Base-by-base conservation (phyloP, 129 eudicot species). In the Tagetes erecta region DNA sequence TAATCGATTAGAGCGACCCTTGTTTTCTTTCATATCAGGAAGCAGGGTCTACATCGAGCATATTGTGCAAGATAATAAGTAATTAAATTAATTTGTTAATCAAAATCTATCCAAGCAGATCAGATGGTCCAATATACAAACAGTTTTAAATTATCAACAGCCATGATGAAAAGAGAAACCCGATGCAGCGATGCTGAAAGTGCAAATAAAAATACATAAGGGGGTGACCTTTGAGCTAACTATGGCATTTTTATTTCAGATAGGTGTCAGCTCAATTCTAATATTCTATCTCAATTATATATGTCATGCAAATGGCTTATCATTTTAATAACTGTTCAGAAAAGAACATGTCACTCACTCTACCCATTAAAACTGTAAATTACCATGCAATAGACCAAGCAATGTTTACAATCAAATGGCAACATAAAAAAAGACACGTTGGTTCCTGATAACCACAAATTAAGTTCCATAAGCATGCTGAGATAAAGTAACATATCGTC, bases 21-120 rank as follows among this genome's bases (percentile, higher is more conserved):
- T 71, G 30, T 81, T 85, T 71, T 67, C 71, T 67, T 66, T 76
- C 58, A 36, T 47, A 76, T 71, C 80, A 53, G 87, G 74, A 84
- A 67, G 77, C 76, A 71, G 59, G 64, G 78, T 80, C 91, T 84
- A 83, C 76, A 44, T 36, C 33, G 51, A 42, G 67, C 27, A 63
- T 39, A 68, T 39, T 74, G 53, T 38, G 68, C 65, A 51, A 56
- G 68, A 37, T 38, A 7, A 53, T 38, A 31, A 60, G 71, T 57
- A n/a, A 13, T 41, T 63, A 34, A 69, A 40, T 8, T 47, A 12
- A 20, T 20, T 20, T 20, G 27, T 64, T 62, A 56, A 36, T 14
- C 5, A 2, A 42, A 27, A 44, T 38, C n/a, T 13, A 51, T 46
- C 45, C 51, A 70, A 49, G 39, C 8, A 31, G 31, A 14, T 35